These are phyloP conservation scores for Quercus engelmannii DNA, from an alignment of 306 rosid species.

Conservation along the genomic window DNA sequence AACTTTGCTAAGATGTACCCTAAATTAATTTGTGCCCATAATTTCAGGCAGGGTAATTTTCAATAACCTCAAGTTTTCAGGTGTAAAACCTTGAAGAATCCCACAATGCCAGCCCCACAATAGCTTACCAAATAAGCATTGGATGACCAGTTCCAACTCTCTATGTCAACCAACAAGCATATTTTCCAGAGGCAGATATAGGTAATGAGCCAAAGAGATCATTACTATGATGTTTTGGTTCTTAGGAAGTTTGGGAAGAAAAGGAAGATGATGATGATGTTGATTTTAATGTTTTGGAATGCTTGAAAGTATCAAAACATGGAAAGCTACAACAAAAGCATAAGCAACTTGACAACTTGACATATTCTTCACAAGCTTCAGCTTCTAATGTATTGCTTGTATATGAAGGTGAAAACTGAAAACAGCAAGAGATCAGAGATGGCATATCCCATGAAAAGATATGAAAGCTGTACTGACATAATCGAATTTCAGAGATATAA, in stretches of 20 bases:
- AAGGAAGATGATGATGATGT: neutral
- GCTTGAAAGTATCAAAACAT: neutral
- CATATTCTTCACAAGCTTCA: neutral
- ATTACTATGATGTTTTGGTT: neutral
- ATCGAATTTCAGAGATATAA: neutral
- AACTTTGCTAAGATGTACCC: neutral
- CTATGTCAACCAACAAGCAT: neutral
- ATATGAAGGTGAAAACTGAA: neutral
- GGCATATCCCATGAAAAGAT: neutral
- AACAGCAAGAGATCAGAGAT: neutral
- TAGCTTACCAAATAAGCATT: neutral
- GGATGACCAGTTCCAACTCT: neutral
- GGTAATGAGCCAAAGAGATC: neutral
- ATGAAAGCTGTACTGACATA: neutral
- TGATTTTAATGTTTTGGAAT: neutral
- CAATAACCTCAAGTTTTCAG: neutral
- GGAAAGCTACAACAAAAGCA: neutral
- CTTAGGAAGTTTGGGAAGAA: neutral
- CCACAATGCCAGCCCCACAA: neutral
- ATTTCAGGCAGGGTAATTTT: neutral
- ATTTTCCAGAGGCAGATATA: neutral
- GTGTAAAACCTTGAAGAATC: neutral
- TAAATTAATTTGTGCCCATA: neutral
- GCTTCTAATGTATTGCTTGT: neutral
- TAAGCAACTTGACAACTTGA: neutral